Base-by-base conservation (phyloP, 2,329 filamentous ascomycete genomes). In the Nemania sp. region DNA sequence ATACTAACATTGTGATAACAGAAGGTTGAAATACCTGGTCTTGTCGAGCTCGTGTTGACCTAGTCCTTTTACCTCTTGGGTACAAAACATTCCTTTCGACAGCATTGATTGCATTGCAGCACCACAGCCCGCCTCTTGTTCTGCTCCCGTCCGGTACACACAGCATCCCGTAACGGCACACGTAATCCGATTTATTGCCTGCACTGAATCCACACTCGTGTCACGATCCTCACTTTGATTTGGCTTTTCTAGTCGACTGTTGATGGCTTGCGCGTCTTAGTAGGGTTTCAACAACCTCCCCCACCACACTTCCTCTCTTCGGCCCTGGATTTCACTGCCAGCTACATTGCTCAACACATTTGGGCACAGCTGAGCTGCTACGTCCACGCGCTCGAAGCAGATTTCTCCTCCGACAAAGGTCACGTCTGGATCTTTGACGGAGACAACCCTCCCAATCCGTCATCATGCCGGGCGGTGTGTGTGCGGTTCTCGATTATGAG, bases 401-500 rank as follows among this genome's bases (percentile, higher is more conserved):
- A 75, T 73, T 68, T 65, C 65, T 68, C 66, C 71, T 70, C 69
- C 71, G 68, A 62, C 71, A 71, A 72, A 71, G 71, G 65, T 69
- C 65, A 5, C 40, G n/a, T 9, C 17, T 34, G 53, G 67, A 71
- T 72, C 66, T 69, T 70, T 73, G 69, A 66, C 66, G 69, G 67
- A 67, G 63, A 43, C 25, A 39, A 25, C 58, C 54, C 46, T 62
- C 65, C 65, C 50, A 68, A 71, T 15, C 71, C 67, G 72, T 70
- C 79, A 86, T 78, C 72, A 87, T 87, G 84, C 80, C 84, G 66
- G 92, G 93, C 74, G 93, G 93, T 70, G 93, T 97, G 40, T 95
- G 93, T 70, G 92, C 92, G 72, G 90, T 96, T 79, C 86, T 97
- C 77, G 93, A 97, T 81, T 97, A 97, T 76, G 92, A 97, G 78